Base-by-base conservation (phyloP, 345 rosid genomes). In the Passiflora organensis region DNA sequence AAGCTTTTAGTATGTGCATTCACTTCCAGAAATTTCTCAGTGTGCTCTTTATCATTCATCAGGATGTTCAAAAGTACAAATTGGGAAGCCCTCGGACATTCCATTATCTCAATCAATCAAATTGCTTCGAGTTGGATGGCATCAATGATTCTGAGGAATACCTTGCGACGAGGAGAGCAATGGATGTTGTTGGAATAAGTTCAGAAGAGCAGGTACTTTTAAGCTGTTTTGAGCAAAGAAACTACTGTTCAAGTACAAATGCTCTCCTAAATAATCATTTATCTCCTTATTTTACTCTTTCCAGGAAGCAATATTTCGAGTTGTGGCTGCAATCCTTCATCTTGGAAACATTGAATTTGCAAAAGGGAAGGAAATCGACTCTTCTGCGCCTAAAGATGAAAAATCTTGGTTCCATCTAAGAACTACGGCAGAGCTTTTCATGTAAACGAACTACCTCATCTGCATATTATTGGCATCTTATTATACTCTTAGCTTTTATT, bases 21-120 rank as follows among this genome's bases (percentile, higher is more conserved):
- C 16, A 2, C 36, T 53, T 48, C 21, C 11, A 6, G 50, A 32
- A 22, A 14, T 36, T 32, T 57, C 49, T 51, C 34, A 48, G 19
- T 24, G 23, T 48, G 13, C 25, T 47, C 32, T 6, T 43, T 68
- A 50, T 67, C 58, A 54, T 51, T 57, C 66, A 28, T 61, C 84
- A 93, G 99, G 99, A 86, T 56, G 68, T 80, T 78, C 76, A 78
- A 69, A 81, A 25, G 78, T 93, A 68, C 80, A 93, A 83, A 65
- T 71, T 93, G 70, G 96, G 83, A 48, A 78, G 83, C 60, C 91
- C 97, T 10, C 86, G 84, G 67, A 82, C 75, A 14, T 93, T 89
- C 65, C 99, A 89, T 67, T 93, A 93, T 79, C 82, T 93, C 23
- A 93, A 93, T 63, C 99, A 93, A 76, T 78, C 99, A n/a, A 86